A percentile compares a stretch with the other conserved stretches of the same genome.
Conservation (phyloP, 2,329 filamentous ascomycete species). For the Fusarium albidum region DNA sequence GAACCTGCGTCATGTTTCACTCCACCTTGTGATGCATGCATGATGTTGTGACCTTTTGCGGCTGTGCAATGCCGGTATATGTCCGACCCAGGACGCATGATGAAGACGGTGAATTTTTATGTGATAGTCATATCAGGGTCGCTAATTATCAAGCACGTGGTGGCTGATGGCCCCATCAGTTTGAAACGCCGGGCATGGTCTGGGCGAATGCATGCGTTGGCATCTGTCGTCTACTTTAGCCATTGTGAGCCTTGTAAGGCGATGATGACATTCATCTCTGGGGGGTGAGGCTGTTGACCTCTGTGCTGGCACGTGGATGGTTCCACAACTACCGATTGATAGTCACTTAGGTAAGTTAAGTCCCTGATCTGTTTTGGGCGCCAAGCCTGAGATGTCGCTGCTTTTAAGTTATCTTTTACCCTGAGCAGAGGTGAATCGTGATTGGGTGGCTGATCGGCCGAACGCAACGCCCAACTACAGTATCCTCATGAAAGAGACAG, state of each 20-base stretch:
- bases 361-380: too few relatives aligned
- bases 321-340: constrained; percentile 20
- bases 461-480: too few relatives aligned
- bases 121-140: constrained; percentile 14
- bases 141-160: constrained; percentile 14
- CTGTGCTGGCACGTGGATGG: constrained; percentile 2
- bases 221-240: constrained; percentile 7
- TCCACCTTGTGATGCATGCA: constrained; percentile 10
- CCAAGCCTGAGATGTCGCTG: too few relatives aligned
- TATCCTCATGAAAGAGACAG: too few relatives aligned
- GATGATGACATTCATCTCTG: constrained; percentile 35
- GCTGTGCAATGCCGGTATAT: neutral
- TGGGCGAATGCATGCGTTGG: constrained; percentile 32
- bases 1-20: constrained; percentile 11
- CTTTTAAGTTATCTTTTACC: too few relatives aligned
- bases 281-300: neutral
- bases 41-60: neutral
- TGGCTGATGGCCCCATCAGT: constrained; percentile 21
- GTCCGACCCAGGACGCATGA: constrained; percentile 14
- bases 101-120: constrained; percentile 9
- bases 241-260: constrained; percentile 11
- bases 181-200: constrained; percentile 29
- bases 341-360: too few relatives aligned
- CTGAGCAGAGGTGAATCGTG: too few relatives aligned
- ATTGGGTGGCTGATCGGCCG: too few relatives aligned